phyloP scores from a whole-genome alignment of 177 flowering plant genomes.

The Vitis hybrid region DNA sequence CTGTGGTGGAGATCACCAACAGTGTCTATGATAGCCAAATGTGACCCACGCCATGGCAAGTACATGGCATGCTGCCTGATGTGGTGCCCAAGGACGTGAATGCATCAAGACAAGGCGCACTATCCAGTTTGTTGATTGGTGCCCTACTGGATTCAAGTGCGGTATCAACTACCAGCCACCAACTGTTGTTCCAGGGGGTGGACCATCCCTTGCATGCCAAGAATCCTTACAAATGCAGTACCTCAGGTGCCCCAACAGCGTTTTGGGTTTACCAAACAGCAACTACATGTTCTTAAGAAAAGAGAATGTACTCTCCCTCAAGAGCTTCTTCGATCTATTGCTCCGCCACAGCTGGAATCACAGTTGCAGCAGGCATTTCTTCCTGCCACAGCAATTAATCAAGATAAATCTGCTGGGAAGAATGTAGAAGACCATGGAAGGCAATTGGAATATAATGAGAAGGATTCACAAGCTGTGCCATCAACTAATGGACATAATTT shows the following conservation, averaged over 20 bases:
- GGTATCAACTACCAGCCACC: slow-evolving; percentile 71
- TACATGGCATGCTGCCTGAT: slow-evolving; percentile 69
- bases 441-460: slow-evolving; percentile 50
- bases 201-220: no score
- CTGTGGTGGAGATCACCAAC: slow-evolving; percentile 64
- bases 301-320: slow-evolving; percentile 89
- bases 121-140: slow-evolving; percentile 66
- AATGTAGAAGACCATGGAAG: slow-evolving; percentile 47
- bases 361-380: slow-evolving; percentile 54
- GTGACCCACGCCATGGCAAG: slow-evolving; percentile 65
- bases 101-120: slow-evolving; percentile 64
- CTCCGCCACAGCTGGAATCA: slow-evolving; percentile 86
- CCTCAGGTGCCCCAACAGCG: no score
- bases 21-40: slow-evolving; percentile 72
- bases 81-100: slow-evolving; percentile 62
- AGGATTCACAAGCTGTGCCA: slow-evolving; percentile 38
- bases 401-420: slow-evolving; percentile 52
- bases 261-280: no score
- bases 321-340: slow-evolving; percentile 84
- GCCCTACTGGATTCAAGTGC: slow-evolving; percentile 70
- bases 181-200: slow-evolving; percentile 70
- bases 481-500: slow-evolving; percentile 29
- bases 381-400: slow-evolving; percentile 43
- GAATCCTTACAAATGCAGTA: no score
- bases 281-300: slow-evolving; percentile 39